Base-by-base conservation (phyloP, 148 eudicot genomes). In the Selenicereus undatus region DNA sequence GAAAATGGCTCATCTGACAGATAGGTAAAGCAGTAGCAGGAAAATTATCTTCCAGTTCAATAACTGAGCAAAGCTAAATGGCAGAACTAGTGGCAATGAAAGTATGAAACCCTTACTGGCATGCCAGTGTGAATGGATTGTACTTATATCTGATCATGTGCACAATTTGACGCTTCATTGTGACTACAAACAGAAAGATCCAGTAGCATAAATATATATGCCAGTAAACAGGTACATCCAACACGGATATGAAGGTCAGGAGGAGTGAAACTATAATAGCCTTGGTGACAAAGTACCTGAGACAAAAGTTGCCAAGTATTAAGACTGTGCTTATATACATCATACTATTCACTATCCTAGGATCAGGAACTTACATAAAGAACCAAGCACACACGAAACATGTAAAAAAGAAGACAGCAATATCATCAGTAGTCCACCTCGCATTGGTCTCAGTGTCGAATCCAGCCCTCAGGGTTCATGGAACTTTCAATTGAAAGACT, bases 151-250 rank as follows among this genome's bases (percentile, higher is more conserved):
- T 92, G 85, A 88, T 30, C 92, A 92, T 92, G 81, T 92, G 96
- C 54, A 83, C 82, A 76, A 92, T 87, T 80, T 90, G 96, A 21
- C 90, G 88, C 86, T 86, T 92, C 89, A 89, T 87, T 73, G 92
- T 92, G 48, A 86, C 87, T 26, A 77, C 32, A 77, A 88, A 88
- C 68, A 92, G 89, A 72, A 92, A 80, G 51, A 86, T 35, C 96
- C 96, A 92, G 84, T 92, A 92, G 89, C 90, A 85, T 62, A 88
- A 84, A 62, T 89, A 82, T 80, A 92, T 90, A 42, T 93, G 93
- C 96, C 96, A 92, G 80, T 90, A 92, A 18, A 92, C 96, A 32
- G 95, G 95, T 52, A 92, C 93, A 72, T 92, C 95, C 82, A 92
- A 87, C 30, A 87, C 69, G 45, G 90, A 86, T 86, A 90, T 84